Evolutionary conservation across 1,284 basidiomycete genomes (phyloP).

Genomic region (Leccinum pseudoinsigne): DNA sequence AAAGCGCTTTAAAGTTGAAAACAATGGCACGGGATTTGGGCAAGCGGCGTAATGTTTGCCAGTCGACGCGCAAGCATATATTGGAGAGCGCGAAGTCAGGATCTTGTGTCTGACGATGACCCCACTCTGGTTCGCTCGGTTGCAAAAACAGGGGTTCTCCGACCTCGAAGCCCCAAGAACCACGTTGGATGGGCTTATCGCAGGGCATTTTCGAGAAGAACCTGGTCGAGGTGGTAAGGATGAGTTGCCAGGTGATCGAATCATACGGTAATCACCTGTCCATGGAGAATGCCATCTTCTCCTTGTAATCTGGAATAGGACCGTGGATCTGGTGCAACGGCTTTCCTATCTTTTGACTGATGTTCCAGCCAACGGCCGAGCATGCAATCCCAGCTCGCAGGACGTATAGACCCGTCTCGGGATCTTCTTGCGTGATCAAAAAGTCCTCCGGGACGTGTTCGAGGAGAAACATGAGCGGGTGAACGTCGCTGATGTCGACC

Average conservation of each 20-base stretch:
- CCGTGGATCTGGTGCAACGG: conserved; percentile 45
- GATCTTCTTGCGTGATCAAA: conserved; percentile 41
- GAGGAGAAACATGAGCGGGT: conserved; percentile 44
- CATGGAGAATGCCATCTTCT: conserved; percentile 49
- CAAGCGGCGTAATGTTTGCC: conserved; percentile 52
- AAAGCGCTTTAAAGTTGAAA: conserved; percentile 54
- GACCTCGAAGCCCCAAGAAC: conserved; percentile 49
- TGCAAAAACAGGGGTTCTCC: conserved; percentile 48
- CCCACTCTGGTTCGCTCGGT: conserved; percentile 37
- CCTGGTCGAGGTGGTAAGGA: conserved; percentile 25
- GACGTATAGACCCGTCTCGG: conserved; percentile 41
- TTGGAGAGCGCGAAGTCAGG: conserved; percentile 39
- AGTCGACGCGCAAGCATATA: conserved; percentile 49
- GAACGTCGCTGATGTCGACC: conserved; percentile 28
- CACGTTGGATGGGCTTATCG: conserved; percentile 50
- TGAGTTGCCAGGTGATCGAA: conserved; percentile 2
- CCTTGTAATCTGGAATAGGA: conserved; percentile 49
- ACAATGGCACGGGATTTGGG: conserved; percentile 46
- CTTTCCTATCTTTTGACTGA: conserved; percentile 46
- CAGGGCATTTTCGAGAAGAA: conserved; percentile 47
- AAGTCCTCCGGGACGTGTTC: conserved; percentile 54
- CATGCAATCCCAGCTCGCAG: conserved; percentile 44
- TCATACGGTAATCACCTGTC: conserved; percentile 36
- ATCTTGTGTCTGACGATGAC: conserved; percentile 33
- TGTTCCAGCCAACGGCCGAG: conserved; percentile 51